Base-by-base conservation (phyloP, 2,329 filamentous ascomycete genomes). In the Exophiala mesophila region DNA sequence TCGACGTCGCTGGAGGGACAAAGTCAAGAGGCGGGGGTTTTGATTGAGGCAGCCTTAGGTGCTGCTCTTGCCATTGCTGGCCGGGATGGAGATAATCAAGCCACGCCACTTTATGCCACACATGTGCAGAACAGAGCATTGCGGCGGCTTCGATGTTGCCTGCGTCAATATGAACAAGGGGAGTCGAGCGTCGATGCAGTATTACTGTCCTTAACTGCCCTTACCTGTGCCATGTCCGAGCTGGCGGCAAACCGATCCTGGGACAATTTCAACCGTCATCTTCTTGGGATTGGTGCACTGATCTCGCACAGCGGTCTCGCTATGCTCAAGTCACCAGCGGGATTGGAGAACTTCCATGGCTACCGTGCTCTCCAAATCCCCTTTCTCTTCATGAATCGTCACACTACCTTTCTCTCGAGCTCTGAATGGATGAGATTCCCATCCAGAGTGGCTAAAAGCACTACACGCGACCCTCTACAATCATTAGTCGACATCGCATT, bases 141-240 rank as follows among this genome's bases (percentile, higher is more conserved):
- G 41, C 41, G 47, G 23, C 44, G 35, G 21, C 19, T 48, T 32
- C 41, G 48, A 12, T 32, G 29, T 17, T 41, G 41, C 19, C 23
- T 51, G 15, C 36, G 33, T n/a, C 23, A 28, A 12, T 51, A 44
- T 21, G 24, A 39, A 36, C 35, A 47, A 10, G 48, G 42, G 4
- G 45, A 46, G 13, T 16, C 23, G 8, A 39, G 23, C 16, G 35
- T 52, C 18, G 48, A 32, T 21, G 31, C 42, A 15, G 41, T 47
- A 17, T 20, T 43, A 24, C 36, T 52, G 12, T 52, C 49, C 12
- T 20, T 46, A 19, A 45, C 45, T 12, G 40, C 45, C 2, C 35
- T 52, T 8, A 49, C 39, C 4, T 49, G 45, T 23, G 49, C 49
- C 17, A 52, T 49, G 43, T 49, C 45, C 2, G 49, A 52, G 30